Conservation (phyloP, 345 rosid genomes). For the Zanthoxylum bungeanum region DNA sequence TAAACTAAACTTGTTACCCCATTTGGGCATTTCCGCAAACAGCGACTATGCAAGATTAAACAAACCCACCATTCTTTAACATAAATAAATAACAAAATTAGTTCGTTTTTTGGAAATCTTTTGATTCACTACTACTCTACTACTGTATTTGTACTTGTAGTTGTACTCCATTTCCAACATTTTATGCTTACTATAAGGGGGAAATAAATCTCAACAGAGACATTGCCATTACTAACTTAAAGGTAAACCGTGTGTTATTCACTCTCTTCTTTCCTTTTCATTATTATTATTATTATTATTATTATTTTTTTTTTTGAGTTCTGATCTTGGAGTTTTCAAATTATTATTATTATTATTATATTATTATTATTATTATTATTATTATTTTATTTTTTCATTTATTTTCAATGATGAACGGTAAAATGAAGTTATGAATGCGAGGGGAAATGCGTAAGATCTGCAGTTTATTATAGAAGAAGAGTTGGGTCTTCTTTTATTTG, state of each 20-base stretch:
- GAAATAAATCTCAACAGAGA: not conserved
- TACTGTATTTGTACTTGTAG: not conserved
- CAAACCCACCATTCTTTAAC: not conserved
- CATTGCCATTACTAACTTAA: not conserved
- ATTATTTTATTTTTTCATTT: not conserved
- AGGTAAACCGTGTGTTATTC: slow-evolving; percentile 5
- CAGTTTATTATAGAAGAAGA: not conserved
- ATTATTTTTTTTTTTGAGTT: not conserved
- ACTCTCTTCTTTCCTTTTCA: slow-evolving; percentile 3
- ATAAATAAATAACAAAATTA: not conserved
- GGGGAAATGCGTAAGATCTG: slow-evolving; percentile 23
- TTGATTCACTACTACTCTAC: not conserved
- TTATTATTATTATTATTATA: not conserved
- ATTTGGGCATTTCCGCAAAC: not conserved
- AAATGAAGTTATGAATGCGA: slow-evolving; percentile 17
- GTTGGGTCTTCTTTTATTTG: not conserved
- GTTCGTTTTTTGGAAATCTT: not conserved
- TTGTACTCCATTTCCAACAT: not conserved
- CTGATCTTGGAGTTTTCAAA: slow-evolving; percentile 13
- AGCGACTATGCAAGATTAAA: not conserved
- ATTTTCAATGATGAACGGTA: slow-evolving; percentile 11
- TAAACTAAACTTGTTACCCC: not conserved
- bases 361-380: not conserved
- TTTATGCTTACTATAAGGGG: not conserved
- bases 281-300: not conserved